Base-by-base conservation (phyloP, 176 grass and related monocot genomes). In the Carex littledalei region DNA sequence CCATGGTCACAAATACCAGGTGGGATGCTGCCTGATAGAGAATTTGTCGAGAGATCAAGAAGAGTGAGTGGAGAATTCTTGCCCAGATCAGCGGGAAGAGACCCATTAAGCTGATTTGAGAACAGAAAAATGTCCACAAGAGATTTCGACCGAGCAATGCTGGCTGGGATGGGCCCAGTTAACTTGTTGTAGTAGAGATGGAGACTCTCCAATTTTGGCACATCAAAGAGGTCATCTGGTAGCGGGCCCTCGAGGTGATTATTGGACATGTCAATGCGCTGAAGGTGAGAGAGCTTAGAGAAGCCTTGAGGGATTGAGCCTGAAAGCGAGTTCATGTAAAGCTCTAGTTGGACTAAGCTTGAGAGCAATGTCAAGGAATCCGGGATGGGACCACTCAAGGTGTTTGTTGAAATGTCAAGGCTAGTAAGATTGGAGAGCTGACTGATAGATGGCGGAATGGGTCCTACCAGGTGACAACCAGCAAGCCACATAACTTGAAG, bases 321-420 rank as follows among this genome's bases (percentile, higher is more conserved):
- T 18, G 91, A 79, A 64, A 99, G 90, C 0, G 65, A 50, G 85
- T 99, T 99, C 0, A 32, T 22, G 90, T 86, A 99, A 16, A 94
- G 88, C 86, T 99, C 96, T 11, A 99, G 85, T 82, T 95, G 96
- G 77, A 95, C 78, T 54, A 88, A 54, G 34, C 81, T 88, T 5
- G 61, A 85, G 80, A 94, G 80, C 20, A 81, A 83, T 26, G 85
- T 41, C 34, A 99, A 47, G 41, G 81, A 88, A 0, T 5, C 0
- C 0, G 96, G 93, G 16, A 99, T 94, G 67, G 79, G 75, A 45
- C 93, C 96, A 13, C 72, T 63, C 16, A 99, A 78, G 8, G 4
- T 78, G 88, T 99, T 99, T 6, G 63, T 57, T 1, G 96, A 92
- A 47, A 99, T 31, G 91, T 99, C 96, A 52, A 99, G 60, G 83